Evolutionary conservation across 768 basidiomycete genomes (phyloP).

Genomic region (Daedaleopsis sinensis): DNA sequence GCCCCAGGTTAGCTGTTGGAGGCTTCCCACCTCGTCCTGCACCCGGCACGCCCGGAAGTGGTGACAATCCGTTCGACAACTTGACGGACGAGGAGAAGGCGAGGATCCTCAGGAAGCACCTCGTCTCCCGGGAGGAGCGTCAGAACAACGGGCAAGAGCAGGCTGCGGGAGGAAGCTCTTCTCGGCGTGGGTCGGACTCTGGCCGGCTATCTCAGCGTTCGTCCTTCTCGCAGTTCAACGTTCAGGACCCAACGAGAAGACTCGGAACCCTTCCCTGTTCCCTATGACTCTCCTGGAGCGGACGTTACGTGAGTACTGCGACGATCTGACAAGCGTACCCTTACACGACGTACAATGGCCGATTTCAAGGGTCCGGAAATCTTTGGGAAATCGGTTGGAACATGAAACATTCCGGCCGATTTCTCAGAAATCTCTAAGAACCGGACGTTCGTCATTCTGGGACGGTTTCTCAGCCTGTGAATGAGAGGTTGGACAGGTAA

Average conservation of each 20-base stretch:
- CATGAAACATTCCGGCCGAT: no score
- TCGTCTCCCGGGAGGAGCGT: constrained; percentile 75
- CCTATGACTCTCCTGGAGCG: constrained; percentile 84
- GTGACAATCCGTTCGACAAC: constrained; percentile 51
- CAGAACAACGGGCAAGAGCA: constrained; percentile 27
- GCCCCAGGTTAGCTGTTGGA: constrained; percentile 32
- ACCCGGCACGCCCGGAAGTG: constrained; percentile 29
- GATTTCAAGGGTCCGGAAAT: no score
- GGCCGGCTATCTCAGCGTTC: constrained; percentile 33
- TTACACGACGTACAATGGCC: no score
- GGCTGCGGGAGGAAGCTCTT: constrained; percentile 23
- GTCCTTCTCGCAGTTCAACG: constrained; percentile 29
- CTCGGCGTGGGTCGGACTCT: constrained; percentile 33
- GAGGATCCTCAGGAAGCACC: constrained; percentile 75
- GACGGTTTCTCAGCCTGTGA: no score
- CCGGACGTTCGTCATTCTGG: no score
- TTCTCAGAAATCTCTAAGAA: no score
- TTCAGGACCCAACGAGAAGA: constrained; percentile 44
- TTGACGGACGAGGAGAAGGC: constrained; percentile 85
- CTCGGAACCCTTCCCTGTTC: constrained; percentile 81
- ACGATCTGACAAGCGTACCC: background rate
- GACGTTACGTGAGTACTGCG: constrained; percentile 81
- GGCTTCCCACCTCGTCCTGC: constrained; percentile 41
- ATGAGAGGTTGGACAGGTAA: no score
- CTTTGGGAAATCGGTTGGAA: no score